Base-by-base conservation (phyloP, 2,329 filamentous ascomycete genomes). In the Nemania sp. region DNA sequence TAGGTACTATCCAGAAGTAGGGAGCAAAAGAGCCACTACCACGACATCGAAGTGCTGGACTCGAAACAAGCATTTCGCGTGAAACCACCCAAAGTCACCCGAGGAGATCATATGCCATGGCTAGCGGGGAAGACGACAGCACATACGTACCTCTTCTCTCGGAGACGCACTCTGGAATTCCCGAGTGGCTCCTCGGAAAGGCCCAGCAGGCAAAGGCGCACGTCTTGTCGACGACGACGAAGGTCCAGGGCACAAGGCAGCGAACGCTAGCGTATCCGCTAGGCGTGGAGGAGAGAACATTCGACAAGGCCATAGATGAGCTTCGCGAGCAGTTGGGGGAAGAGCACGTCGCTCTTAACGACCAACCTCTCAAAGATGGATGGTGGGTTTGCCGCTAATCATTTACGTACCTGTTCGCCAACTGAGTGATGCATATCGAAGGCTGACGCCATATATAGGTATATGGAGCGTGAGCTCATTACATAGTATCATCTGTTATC, bases 271-370 rank as follows among this genome's bases (percentile, higher is more conserved):
- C 74, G 10, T 68, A 79, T n/a, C 78, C 78, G 0, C 74, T 73
- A 42, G 78, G 77, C 5, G 70, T 79, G 39, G 72, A 75, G 5
- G 62, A 65, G 54, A 50, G 61, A 17, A 65, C 59, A 1, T 78
- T 78, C 59, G 62, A 71, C 46, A 59, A 68, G 18, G 76, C 75
- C 1, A 59, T 78, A 11, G 67, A 67, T n/a, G 77, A 79, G 17
- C 67, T 80, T 37, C 67, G 70, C 13, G 60, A 68, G 39, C 65
- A 73, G 40, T 61, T 79, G 2, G 77, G 76, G 6, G 18, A 56
- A 5, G 75, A 74, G n/a, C 69, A 78, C 64, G 74, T 80, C 9
- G 74, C 77, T 56, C 57, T 77, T 5, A 77, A 78, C 50, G 77
- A 79, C 54, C 76, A 77, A 61, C 75, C 76, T 3, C 67, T 79